These are phyloP conservation scores for Penicillium psychrofluorescens DNA, from an alignment of 495 filamentous ascomycete genomes.

Conservation along the genomic window DNA sequence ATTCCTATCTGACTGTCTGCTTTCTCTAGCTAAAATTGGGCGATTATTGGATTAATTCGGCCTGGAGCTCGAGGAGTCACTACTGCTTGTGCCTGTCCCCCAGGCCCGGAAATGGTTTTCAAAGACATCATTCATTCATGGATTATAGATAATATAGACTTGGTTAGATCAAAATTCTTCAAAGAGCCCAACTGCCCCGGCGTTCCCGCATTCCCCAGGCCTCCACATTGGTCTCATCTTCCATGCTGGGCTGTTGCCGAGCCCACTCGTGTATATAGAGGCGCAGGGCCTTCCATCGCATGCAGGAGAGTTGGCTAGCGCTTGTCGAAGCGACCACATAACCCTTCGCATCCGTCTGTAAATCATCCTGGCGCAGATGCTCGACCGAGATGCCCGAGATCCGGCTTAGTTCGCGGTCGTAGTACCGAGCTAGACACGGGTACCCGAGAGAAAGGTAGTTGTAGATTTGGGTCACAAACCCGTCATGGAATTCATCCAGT, in stretches of 20 bases:
- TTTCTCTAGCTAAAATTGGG: no score
- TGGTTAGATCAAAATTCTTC: constrained; percentile 1
- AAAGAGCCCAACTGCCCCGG: constrained; percentile 81
- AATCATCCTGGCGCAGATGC: constrained; percentile 66
- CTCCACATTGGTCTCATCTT: constrained; percentile 42
- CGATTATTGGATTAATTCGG: no score
- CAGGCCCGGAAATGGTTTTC: no score
- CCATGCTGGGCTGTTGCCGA: constrained; percentile 62
- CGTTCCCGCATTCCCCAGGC: constrained; percentile 68
- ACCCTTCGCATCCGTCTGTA: constrained; percentile 52
- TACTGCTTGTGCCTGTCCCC: no score
- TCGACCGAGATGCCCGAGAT: constrained; percentile 61
- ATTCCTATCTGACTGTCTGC: no score
- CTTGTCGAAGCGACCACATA: constrained; percentile 51
- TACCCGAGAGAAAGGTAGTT: constrained; percentile 93
- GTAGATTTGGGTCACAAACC: constrained; percentile 90
- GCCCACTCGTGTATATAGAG: constrained; percentile 82
- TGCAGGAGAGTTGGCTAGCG: constrained; percentile 37
- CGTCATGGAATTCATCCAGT: constrained; percentile 64
- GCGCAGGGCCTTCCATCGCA: constrained; percentile 74
- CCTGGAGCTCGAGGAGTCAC: no score
- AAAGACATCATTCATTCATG: no score
- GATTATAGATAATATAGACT: no score
- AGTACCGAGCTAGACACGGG: constrained; percentile 71
- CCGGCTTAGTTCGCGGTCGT: constrained; percentile 73